These are phyloP conservation scores for Martensiomyces pterosporus DNA, from an alignment of 192 early-diverging fungal genomes.

Conservation along the genomic window DNA sequence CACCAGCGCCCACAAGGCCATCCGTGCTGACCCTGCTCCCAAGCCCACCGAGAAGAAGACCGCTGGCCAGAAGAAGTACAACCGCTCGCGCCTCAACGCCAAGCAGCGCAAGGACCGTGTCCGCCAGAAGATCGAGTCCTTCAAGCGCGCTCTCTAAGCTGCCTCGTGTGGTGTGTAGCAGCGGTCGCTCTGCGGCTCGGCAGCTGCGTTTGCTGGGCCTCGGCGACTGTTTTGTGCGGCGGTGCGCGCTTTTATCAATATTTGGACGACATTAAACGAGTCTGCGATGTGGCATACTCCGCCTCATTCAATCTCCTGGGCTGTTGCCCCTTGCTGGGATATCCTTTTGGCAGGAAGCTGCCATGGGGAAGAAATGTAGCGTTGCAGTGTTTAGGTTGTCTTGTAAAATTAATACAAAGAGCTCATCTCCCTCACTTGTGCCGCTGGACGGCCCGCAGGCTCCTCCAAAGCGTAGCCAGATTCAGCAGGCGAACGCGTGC, in stretches of 20 bases:
- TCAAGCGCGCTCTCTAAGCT: constrained; percentile 47
- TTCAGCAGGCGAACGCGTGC: no score
- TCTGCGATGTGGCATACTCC: constrained; percentile 51
- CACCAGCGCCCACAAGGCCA: constrained; percentile 84
- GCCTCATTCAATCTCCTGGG: constrained; percentile 18
- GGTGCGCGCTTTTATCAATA: not conserved
- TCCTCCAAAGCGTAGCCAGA: no score
- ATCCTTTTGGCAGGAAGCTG: not conserved
- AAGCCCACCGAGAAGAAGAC: constrained; percentile 69
- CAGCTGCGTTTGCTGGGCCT: no score
- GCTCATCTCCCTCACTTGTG: no score
- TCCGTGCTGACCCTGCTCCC: constrained; percentile 83
- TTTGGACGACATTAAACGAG: constrained; percentile 32
- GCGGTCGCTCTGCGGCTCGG: no score
- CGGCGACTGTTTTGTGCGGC: no score
- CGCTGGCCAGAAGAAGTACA: constrained; percentile 65
- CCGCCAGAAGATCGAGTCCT: constrained; percentile 85
- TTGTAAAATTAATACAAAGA: constrained; percentile 13
- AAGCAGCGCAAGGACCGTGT: constrained; percentile 89
- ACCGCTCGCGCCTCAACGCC: constrained; percentile 70
- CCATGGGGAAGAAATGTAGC: constrained; percentile 11
- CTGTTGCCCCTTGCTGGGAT: constrained; percentile 1
- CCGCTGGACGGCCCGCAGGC: no score
- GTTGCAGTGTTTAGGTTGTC: constrained; percentile 47
- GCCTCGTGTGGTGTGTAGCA: not conserved